Percentiles rank a stretch among this genome's conserved stretches.
These are phyloP conservation scores for Trichoderma arundinaceum DNA, from an alignment of 2,329 filamentous ascomycete species.

Conservation along the genomic window DNA sequence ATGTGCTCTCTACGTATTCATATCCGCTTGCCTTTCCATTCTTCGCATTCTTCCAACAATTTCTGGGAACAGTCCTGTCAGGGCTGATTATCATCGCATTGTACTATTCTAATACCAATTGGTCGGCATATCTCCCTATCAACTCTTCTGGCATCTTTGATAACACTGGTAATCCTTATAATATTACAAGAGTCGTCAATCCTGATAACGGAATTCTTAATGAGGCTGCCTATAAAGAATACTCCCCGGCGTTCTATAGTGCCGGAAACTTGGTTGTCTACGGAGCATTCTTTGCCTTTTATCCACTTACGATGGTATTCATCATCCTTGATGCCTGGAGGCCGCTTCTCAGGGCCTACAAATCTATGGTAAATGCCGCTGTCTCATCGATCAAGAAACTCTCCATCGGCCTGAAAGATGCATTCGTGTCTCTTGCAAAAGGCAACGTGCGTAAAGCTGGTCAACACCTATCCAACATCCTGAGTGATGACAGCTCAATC, in stretches of 20 bases:
- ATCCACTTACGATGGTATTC: slow-evolving; percentile 46
- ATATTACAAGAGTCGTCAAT: slow-evolving; percentile 52
- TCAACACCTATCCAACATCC: slow-evolving; percentile 39
- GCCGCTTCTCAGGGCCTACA: slow-evolving; percentile 45
- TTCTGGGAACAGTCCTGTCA: slow-evolving; percentile 42
- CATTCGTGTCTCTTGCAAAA: slow-evolving; percentile 33
- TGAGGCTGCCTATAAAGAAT: slow-evolving; percentile 44
- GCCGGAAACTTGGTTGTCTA: slow-evolving; percentile 42
- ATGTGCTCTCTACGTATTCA: slow-evolving; percentile 39
- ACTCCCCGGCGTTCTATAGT: slow-evolving; percentile 45
- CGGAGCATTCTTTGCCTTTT: slow-evolving; percentile 43
- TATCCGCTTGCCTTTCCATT: slow-evolving; percentile 45
- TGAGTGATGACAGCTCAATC: slow-evolving; percentile 46
- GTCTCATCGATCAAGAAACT: slow-evolving; percentile 31
- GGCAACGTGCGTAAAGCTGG: slow-evolving; percentile 44
- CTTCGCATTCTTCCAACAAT: slow-evolving; percentile 46
- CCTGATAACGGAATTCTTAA: slow-evolving; percentile 41
- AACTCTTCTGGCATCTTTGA: slow-evolving; percentile 54
- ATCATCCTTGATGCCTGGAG: slow-evolving; percentile 39
- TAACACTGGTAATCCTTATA: slow-evolving; percentile 50
- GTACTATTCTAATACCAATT: slow-evolving; percentile 45
- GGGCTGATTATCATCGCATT: slow-evolving; percentile 43
- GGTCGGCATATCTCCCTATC: slow-evolving; percentile 53
- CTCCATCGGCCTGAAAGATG: slow-evolving; percentile 36
- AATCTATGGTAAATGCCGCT: slow-evolving; percentile 36